Conservation (phyloP, 495 filamentous ascomycete genomes). For the Penicillium cosmopolitanum region DNA sequence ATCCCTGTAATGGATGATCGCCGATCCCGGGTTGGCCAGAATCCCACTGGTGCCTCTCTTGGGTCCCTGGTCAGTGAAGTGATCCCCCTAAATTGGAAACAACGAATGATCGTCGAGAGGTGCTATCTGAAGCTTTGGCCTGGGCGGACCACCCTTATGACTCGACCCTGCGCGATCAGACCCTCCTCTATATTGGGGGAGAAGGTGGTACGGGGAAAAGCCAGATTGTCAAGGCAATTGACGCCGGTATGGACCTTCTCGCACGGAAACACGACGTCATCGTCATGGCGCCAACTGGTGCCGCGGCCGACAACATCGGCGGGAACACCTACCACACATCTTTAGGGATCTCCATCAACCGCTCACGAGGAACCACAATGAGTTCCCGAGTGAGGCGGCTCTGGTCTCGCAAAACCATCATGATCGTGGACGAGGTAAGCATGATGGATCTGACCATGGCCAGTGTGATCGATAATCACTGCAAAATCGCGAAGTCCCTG, state of each 20-base stretch:
- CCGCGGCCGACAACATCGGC: too few species aligned
- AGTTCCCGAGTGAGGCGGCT: slow-evolving; percentile 4
- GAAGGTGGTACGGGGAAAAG: slow-evolving; percentile 12
- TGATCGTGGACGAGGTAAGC: slow-evolving; percentile 12
- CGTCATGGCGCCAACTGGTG: slow-evolving; percentile 8
- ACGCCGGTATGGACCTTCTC: slow-evolving; percentile 10
- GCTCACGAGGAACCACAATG: not conserved
- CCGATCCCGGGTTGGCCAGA: not conserved
- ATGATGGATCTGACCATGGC: slow-evolving; percentile 9
- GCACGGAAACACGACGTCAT: slow-evolving; percentile 9
- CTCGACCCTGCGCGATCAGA: slow-evolving; percentile 6
- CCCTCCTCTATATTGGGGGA: slow-evolving; percentile 9
- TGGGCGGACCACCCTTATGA: slow-evolving; percentile 11
- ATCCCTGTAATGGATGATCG: not conserved
- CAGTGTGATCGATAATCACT: not conserved
- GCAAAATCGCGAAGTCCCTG: not conserved
- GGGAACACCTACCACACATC: slow-evolving; percentile 12
- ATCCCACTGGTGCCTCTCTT: not conserved
- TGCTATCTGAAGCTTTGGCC: slow-evolving; percentile 4
- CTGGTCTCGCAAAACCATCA: slow-evolving; percentile 9
- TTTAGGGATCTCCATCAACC: slow-evolving; percentile 9
- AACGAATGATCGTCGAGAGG: slow-evolving; percentile 9
- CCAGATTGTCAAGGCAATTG: slow-evolving; percentile 13
- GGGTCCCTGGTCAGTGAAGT: not conserved
- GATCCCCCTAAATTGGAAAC: slow-evolving; percentile 10